phyloP scores from a whole-genome alignment of 2,329 filamentous ascomycete species.

The Microdochium paspali region DNA sequence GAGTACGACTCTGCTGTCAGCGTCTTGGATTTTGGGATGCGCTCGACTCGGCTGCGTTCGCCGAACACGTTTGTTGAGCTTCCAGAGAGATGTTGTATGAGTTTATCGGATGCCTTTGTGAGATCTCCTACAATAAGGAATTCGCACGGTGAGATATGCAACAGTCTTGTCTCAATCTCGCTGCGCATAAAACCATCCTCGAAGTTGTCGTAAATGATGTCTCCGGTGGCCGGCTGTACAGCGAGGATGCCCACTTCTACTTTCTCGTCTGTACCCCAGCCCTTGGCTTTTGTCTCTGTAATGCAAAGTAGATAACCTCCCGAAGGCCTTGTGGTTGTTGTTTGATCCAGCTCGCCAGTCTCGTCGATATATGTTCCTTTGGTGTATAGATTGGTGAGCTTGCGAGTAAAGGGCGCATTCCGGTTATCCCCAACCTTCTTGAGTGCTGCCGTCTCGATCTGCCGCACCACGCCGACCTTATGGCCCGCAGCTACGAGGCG shows the following conservation, averaged over 20 bases:
- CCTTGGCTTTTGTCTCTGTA: constrained; percentile 73
- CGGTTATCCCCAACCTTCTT: constrained; percentile 94
- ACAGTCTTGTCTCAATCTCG: constrained; percentile 87
- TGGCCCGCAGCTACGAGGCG: constrained; percentile 84
- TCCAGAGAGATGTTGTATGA: constrained; percentile 81
- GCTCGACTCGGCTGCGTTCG: constrained; percentile 79
- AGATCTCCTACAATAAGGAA: constrained; percentile 87
- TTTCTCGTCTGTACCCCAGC: constrained; percentile 80
- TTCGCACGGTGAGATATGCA: constrained; percentile 94
- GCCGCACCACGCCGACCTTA: constrained; percentile 91
- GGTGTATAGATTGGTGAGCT: constrained; percentile 93
- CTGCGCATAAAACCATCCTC: constrained; percentile 96
- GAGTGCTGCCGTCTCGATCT: constrained; percentile 88
- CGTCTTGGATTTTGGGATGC: constrained; percentile 65
- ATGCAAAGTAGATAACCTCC: constrained; percentile 92
- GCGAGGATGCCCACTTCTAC: constrained; percentile 87
- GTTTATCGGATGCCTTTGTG: constrained; percentile 84
- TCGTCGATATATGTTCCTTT: constrained; percentile 98
- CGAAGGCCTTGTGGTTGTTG: constrained; percentile 39
- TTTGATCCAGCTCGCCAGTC: constrained; percentile 63
- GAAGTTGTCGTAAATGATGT: constrained; percentile 92
- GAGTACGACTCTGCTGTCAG: constrained; percentile 78
- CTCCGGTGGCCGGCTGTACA: constrained; percentile 90
- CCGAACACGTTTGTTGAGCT: constrained; percentile 89
- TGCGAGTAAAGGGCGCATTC: constrained; percentile 83